Percentiles rank a stretch among this genome's conserved stretches.
Conservation (phyloP, 2,329 filamentous ascomycete genomes). For the Phialophora expanda region DNA sequence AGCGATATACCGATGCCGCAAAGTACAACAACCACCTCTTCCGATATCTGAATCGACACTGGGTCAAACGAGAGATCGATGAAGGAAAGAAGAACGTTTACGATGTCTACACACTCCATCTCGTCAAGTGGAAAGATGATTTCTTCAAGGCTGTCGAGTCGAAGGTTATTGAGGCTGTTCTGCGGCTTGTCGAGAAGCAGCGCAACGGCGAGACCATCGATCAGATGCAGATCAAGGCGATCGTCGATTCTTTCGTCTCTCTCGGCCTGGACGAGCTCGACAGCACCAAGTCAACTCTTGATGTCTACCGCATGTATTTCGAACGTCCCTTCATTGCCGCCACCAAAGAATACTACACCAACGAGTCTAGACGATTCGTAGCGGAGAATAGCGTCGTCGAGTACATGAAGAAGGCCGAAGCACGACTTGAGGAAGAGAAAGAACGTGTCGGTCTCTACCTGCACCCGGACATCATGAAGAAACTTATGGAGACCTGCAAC, state of each 20-base stretch:
- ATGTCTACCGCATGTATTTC: slow-evolving; percentile 92
- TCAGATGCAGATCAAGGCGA: slow-evolving; percentile 93
- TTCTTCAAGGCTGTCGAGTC: slow-evolving; percentile 82
- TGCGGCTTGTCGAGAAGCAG: slow-evolving; percentile 96
- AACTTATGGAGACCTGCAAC: slow-evolving; percentile 86
- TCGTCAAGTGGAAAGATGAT: slow-evolving; percentile 93
- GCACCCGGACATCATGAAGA: slow-evolving; percentile 83
- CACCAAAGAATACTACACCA: slow-evolving; percentile 83
- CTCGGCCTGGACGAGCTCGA: slow-evolving; percentile 93
- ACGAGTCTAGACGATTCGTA: slow-evolving; percentile 91
- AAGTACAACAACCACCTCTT: slow-evolving; percentile 99
- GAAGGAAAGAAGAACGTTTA: slow-evolving; percentile 98
- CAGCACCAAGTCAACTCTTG: slow-evolving; percentile 88
- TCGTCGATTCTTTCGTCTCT: slow-evolving; percentile 95
- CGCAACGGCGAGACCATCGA: slow-evolving; percentile 97
- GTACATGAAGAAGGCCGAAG: slow-evolving; percentile 99
- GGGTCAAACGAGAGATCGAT: slow-evolving; percentile 98
- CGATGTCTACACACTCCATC: slow-evolving; percentile 94
- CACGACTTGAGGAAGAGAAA: slow-evolving; percentile 87
- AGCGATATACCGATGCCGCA: slow-evolving; percentile 89
- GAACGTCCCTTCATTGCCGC: slow-evolving; percentile 88
- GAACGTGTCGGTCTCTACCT: slow-evolving; percentile 90
- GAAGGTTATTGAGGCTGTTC: slow-evolving; percentile 92
- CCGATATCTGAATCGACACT: slow-evolving; percentile 93
- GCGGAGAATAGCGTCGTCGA: slow-evolving; percentile 97